phyloP scores from a whole-genome alignment of 768 basidiomycete species.

The Suillus hirtellus region DNA sequence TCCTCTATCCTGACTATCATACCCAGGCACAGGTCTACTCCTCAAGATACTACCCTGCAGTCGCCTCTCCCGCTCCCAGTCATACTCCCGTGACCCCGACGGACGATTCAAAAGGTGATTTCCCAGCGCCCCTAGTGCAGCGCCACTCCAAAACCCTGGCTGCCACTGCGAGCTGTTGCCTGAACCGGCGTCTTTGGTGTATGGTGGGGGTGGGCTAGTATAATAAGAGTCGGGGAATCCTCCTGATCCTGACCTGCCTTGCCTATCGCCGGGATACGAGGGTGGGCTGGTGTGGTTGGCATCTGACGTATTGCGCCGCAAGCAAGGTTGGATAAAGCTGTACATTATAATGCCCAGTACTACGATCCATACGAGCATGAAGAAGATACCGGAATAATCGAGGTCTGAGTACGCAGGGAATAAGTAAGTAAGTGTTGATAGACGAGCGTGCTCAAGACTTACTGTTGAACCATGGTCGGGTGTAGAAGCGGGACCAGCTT shows the following conservation, averaged over 20 bases:
- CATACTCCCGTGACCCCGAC: constrained; percentile 40
- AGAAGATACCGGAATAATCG: constrained; percentile 48
- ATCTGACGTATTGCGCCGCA: constrained; percentile 34
- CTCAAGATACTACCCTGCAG: constrained; percentile 30
- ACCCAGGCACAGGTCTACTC: constrained; percentile 22
- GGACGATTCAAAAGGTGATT: constrained; percentile 53
- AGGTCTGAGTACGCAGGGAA: constrained; percentile 37
- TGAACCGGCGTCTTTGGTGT: constrained; percentile 40
- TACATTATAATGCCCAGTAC: constrained; percentile 57
- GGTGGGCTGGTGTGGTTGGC: constrained; percentile 28
- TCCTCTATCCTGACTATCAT: constrained; percentile 48
- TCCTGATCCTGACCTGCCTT: constrained; percentile 30
- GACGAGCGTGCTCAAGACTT: constrained; percentile 9
- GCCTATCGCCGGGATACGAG: constrained; percentile 37
- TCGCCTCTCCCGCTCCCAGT: constrained; percentile 56
- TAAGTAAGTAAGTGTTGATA: constrained; percentile 6
- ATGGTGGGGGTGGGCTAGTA: constrained; percentile 57
- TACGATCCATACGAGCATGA: constrained; percentile 57
- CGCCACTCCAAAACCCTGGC: constrained; percentile 88
- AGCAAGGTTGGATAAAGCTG: constrained; percentile 57
- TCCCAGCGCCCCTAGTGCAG: constrained; percentile 70
- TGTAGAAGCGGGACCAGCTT: constrained; percentile 14
- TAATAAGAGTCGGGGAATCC: constrained; percentile 55
- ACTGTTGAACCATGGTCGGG: constrained; percentile 25
- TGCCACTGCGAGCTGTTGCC: constrained; percentile 43